Conservation (phyloP, 352 stramenopile species). For the Aphanomyces invadans region DNA sequence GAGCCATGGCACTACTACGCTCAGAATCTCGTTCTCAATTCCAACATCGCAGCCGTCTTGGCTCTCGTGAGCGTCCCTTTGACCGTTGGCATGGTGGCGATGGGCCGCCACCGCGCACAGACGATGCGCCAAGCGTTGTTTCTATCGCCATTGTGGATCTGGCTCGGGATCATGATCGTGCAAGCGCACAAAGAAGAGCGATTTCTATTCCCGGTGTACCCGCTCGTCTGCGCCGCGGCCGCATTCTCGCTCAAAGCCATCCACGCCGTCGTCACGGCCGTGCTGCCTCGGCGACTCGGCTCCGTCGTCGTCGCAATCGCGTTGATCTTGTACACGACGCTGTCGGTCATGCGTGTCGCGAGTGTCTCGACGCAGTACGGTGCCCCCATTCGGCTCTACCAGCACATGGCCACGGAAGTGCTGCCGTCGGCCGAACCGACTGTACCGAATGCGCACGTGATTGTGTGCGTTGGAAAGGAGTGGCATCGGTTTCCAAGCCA, state of each 20-base stretch:
- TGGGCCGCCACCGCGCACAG: conserved; percentile 15
- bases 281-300: conserved; percentile 27
- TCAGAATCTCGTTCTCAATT: conserved; percentile 94
- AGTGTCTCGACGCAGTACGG: conserved; percentile 70
- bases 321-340: conserved; percentile 38
- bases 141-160: conserved; percentile 77
- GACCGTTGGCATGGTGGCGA: conserved; percentile 33
- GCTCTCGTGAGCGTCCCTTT: conserved; percentile 37
- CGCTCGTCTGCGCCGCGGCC: conserved; percentile 77
- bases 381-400: conserved; percentile 60
- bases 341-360: conserved; percentile 49
- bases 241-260: conserved; percentile 60
- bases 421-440: conserved; percentile 31
- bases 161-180: conserved; percentile 89
- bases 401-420: conserved; percentile 51
- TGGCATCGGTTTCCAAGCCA: conserved; percentile 96
- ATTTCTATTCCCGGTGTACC: conserved; percentile 96
- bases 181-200: conserved; percentile 98
- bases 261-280: conserved; percentile 26
- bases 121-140: conserved; percentile 30
- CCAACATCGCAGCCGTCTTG: conserved; percentile 84
- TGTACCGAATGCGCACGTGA: conserved; percentile 29
- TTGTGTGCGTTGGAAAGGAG: conserved; percentile 94
- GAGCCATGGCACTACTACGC: conserved; percentile 94
- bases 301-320: conserved; percentile 27